These are phyloP conservation scores for Mortierella sp. DNA, from an alignment of 371 early-diverging fungal genomes.

Conservation along the genomic window DNA sequence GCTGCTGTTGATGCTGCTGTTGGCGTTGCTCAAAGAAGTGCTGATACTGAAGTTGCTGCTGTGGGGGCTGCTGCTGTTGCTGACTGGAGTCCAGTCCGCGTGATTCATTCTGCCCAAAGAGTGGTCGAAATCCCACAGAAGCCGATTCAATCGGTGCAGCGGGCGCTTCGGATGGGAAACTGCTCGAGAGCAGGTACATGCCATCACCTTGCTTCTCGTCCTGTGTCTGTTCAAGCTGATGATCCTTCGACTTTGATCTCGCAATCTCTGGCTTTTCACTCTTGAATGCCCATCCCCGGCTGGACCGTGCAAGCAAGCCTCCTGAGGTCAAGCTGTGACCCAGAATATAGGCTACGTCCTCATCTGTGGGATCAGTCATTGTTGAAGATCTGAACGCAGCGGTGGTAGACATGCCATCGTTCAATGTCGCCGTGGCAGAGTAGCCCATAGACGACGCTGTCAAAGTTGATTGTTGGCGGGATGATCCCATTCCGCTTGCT, in stretches of 20 bases:
- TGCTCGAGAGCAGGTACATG: too few species aligned
- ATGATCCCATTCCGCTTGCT: neutral
- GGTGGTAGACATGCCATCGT: too few species aligned
- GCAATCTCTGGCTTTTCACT: constrained; percentile 16
- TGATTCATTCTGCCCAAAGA: constrained; percentile 29
- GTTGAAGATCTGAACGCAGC: constrained; percentile 1
- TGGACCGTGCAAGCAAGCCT: constrained; percentile 27
- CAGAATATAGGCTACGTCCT: constrained; percentile 40
- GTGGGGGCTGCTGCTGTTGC: constrained; percentile 4
- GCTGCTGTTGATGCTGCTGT: constrained; percentile 26
- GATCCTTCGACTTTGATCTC: constrained; percentile 27
- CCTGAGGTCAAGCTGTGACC: constrained; percentile 49
- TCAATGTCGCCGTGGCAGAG: constrained; percentile 4
- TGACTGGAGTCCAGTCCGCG: constrained; percentile 11
- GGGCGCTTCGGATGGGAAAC: too few species aligned
- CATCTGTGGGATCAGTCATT: constrained; percentile 22
- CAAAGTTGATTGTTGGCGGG: neutral
- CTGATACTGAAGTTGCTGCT: constrained; percentile 11
- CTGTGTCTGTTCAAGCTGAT: constrained; percentile 13
- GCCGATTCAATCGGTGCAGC: too few species aligned
- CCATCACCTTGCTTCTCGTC: constrained; percentile 9
- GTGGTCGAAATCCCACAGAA: constrained; percentile 40
- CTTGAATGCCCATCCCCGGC: constrained; percentile 20
- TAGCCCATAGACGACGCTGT: neutral
- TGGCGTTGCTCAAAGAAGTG: neutral